Percentiles rank a stretch among this genome's conserved stretches.
Conservation (phyloP, 768 basidiomycete species). For the Udeniomyces megalosporus region DNA sequence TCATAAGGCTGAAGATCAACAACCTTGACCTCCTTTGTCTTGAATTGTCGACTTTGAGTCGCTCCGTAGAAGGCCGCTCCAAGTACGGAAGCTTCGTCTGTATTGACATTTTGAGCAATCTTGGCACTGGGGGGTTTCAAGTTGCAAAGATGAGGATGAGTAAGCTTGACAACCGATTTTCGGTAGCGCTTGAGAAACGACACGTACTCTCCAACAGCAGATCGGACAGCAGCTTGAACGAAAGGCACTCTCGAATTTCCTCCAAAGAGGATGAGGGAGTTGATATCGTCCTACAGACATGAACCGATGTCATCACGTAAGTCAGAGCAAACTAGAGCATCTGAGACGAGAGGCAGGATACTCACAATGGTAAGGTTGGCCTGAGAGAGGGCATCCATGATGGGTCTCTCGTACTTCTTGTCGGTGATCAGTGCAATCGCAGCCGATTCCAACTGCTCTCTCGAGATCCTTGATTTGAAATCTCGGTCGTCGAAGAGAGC, state of each 20-base stretch:
- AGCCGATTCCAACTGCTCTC: constrained; percentile 59
- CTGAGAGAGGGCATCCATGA: constrained; percentile 50
- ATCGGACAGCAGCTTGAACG: constrained; percentile 66
- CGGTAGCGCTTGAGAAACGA: neutral
- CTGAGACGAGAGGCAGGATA: constrained; percentile 6
- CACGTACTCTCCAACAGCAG: constrained; percentile 59
- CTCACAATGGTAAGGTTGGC: constrained; percentile 53
- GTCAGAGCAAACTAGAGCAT: neutral
- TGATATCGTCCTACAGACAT: constrained; percentile 47
- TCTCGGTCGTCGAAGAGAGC: constrained; percentile 80
- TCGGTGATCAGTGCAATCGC: constrained; percentile 45
- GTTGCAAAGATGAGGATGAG: neutral
- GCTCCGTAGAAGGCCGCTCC: constrained; percentile 85
- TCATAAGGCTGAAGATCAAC: constrained; percentile 57
- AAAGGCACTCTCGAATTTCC: constrained; percentile 81
- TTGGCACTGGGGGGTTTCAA: constrained; percentile 43
- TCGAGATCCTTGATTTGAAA: constrained; percentile 59
- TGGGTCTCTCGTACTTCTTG: constrained; percentile 48
- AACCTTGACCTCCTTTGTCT: constrained; percentile 84
- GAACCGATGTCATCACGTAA: neutral
- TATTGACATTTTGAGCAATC: constrained; percentile 87
- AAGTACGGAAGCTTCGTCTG: constrained; percentile 88
- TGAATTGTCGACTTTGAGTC: constrained; percentile 70
- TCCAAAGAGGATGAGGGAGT: constrained; percentile 83
- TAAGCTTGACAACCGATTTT: neutral